Evolutionary conservation across 1,284 basidiomycete species (phyloP).

Genomic region (Trametes pubescens): DNA sequence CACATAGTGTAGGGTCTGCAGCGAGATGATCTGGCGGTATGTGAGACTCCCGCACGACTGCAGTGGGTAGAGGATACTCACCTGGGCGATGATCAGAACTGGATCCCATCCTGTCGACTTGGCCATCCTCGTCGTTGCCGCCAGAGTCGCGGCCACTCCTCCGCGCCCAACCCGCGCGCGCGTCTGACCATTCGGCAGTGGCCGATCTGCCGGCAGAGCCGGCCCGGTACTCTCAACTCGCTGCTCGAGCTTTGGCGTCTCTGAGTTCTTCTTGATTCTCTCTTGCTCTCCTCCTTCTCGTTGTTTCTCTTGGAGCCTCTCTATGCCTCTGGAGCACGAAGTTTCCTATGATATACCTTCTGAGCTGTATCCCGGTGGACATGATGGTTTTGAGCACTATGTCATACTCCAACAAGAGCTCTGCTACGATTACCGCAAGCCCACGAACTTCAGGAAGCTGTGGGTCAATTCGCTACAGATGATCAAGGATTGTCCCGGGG

Average conservation of each 20-base stretch:
- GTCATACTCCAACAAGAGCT: conserved; percentile 16
- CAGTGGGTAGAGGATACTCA: conserved; percentile 31
- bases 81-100: conserved; percentile 77
- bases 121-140: conserved; percentile 30
- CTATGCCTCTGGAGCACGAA: conserved; percentile 2
- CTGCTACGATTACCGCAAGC: conserved; percentile 12
- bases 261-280: not conserved
- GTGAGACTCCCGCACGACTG: conserved; percentile 8
- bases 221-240: not conserved
- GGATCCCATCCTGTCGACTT: conserved; percentile 72
- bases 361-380: conserved; percentile 2
- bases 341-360: conserved; percentile 1
- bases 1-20: conserved; percentile 94
- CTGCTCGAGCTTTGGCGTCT: not conserved
- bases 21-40: conserved; percentile 80
- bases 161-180: conserved; percentile 1
- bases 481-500: not conserved
- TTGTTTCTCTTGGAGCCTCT: not conserved
- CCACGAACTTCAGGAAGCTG: conserved; percentile 2
- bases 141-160: not conserved
- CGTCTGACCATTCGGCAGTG: conserved; percentile 2
- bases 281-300: not conserved
- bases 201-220: not conserved
- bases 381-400: conserved; percentile 8
- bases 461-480: not conserved